Base-by-base conservation (phyloP, 1,284 basidiomycete genomes). In the Cutaneotrichosporon curvatum region DNA sequence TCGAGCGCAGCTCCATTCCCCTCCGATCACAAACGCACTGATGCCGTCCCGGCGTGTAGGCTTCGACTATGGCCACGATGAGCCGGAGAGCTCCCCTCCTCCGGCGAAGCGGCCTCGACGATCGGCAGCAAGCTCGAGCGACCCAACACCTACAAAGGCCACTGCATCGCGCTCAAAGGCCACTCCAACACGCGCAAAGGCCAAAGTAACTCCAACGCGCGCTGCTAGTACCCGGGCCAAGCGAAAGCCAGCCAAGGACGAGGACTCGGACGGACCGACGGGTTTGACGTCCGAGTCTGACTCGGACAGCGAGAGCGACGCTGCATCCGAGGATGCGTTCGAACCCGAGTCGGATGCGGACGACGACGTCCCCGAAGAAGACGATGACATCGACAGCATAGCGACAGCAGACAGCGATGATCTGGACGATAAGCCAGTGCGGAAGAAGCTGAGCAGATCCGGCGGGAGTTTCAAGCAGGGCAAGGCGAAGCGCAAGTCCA, bases 211-310 rank as follows among this genome's bases (percentile, higher is more conserved):
- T 20, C 32, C 11, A 20, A 25, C 23, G 15, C 39, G 41, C 4
- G 47, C 43, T 28, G 34, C 25, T 22, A 14, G 14, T 48, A 23
- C 30, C 38, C 25, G 40, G 32, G 28, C 22, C 25, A 47, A 35
- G 39, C 19, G 25, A 46, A 8, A 19, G 32, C 16, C 36, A 21
- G 23, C 10, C n/a, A 30, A 44, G 19, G 41, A 51, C 32, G 53
- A 48, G 12, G 47, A 49, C 6, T 44, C 20, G 18, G 22, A 51
- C 39, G 57, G 57, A 21, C 57, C 62, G 1, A 68, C 62, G 14
- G 67, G 67, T 8, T 33, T 68, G 52, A 68, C 65, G n/a, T 56
- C 55, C 56, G 51, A 37, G 33, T 43, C 43, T 1, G 51, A 49
- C 5, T 31, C 19, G 14, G 56, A 58, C 4, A 55, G 54, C 8